Evolutionary conservation across 164 flowering plant genomes (phyloP).

Genomic region (Amborella trichopoda): DNA sequence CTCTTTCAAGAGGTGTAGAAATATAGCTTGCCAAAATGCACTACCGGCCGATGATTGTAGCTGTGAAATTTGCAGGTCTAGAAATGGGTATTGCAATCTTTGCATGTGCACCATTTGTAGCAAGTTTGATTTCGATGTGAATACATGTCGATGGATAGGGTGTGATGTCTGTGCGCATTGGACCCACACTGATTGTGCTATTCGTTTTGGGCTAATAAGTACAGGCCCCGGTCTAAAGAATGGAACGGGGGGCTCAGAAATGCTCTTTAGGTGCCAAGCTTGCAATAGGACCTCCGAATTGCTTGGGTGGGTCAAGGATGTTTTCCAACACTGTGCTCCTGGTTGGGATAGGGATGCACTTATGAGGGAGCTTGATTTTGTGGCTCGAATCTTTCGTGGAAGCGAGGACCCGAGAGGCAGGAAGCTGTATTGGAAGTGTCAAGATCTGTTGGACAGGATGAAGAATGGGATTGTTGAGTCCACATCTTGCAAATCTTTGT

Average conservation of each 20-base stretch:
- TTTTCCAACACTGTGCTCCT: conserved; percentile 95
- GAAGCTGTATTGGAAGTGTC: conserved; percentile 86
- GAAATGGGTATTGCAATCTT: conserved; percentile 89
- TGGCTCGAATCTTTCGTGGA: conserved; percentile 76
- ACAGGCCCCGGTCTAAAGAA: conserved; percentile 64
- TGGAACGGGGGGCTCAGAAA: conserved; percentile 59
- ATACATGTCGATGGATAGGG: conserved; percentile 97
- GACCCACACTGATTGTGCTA: conserved; percentile 99
- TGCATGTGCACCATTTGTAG: conserved; percentile 96
- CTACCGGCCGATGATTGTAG: conserved; percentile 93
- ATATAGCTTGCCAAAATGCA: conserved; percentile 79
- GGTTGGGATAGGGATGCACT: conserved; percentile 77
- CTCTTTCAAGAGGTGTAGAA: conserved; percentile 81
- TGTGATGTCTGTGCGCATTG: conserved; percentile 94
- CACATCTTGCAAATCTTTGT: conserved; percentile 52
- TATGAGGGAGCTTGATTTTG: conserved; percentile 79
- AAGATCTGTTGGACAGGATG: conserved; percentile 74
- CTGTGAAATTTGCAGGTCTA: conserved; percentile 69
- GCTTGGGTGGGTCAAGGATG: conserved; percentile 97
- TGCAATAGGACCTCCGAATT: conserved; percentile 85
- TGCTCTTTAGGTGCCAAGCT: conserved; percentile 87
- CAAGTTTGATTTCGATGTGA: conserved; percentile 96
- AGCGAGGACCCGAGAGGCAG: conserved; percentile 86
- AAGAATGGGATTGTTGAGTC: conserved; percentile 62
- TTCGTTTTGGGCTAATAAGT: conserved; percentile 68